phyloP scores from a whole-genome alignment of 371 early-diverging fungal species.

The Saksenaea vasiformis region DNA sequence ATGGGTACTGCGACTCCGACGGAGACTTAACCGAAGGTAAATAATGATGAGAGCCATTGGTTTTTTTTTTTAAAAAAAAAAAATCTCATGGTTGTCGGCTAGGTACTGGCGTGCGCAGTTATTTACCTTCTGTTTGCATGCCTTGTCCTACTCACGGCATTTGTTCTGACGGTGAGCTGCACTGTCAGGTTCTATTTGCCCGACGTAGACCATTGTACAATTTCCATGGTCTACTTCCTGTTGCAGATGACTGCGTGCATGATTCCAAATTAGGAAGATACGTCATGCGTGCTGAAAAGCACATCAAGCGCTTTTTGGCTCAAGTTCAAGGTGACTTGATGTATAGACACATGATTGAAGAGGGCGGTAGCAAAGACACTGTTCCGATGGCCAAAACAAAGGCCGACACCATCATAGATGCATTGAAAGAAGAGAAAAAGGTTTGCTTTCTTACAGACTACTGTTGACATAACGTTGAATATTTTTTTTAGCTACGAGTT shows the following conservation, averaged over 20 bases:
- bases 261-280: constrained; percentile 18
- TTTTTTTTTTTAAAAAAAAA: too few relatives aligned
- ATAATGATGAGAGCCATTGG: neutral
- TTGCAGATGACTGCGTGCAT: constrained; percentile 19
- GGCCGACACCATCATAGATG: neutral
- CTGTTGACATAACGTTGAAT: too few relatives aligned
- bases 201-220: constrained; percentile 14
- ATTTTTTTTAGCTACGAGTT: neutral
- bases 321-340: constrained; percentile 12
- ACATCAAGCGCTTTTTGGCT: constrained; percentile 14
- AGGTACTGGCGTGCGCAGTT: neutral
- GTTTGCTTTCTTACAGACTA: neutral
- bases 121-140: constrained; percentile 13
- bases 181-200: constrained; percentile 9
- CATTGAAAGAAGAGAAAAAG: neutral
- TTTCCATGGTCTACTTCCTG: constrained; percentile 11
- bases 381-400: constrained; percentile 10
- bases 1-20: constrained; percentile 14
- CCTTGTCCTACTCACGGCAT: constrained; percentile 22
- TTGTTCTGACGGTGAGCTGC: constrained; percentile 13
- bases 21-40: neutral
- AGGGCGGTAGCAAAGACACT: neutral
- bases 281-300: constrained; percentile 14
- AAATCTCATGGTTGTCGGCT: neutral
- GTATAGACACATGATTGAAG: constrained; percentile 4